Evolutionary conservation across 2,329 filamentous ascomycete genomes (phyloP).

Genomic region (Beauveria sp.): DNA sequence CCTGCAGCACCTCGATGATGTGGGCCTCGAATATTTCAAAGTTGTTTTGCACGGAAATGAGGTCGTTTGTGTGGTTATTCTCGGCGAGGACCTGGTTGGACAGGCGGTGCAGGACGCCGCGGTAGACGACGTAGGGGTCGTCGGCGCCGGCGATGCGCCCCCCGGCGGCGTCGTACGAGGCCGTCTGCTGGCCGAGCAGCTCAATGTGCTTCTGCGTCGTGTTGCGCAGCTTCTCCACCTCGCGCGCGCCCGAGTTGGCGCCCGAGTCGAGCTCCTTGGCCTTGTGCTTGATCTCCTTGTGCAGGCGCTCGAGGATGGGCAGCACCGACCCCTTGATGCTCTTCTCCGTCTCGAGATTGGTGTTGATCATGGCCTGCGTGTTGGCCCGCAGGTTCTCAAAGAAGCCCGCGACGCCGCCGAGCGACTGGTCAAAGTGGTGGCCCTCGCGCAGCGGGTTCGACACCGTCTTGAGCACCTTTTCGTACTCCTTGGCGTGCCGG

Average conservation of each 20-base stretch:
- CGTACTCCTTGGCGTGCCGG: conserved; percentile 85
- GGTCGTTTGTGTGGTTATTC: conserved; percentile 90
- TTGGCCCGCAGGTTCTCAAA: conserved; percentile 94
- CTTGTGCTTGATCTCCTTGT: conserved; percentile 96
- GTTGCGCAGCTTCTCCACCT: conserved; percentile 81
- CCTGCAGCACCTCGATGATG: conserved; percentile 73
- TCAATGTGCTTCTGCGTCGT: conserved; percentile 94
- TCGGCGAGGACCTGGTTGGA: conserved; percentile 90
- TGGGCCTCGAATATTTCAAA: conserved; percentile 85
- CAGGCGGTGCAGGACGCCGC: conserved; percentile 74
- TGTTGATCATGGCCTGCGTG: conserved; percentile 83
- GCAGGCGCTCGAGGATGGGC: conserved; percentile 81
- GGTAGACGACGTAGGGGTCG: conserved; percentile 82
- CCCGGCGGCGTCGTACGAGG: conserved; percentile 67
- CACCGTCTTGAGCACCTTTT: conserved; percentile 90
- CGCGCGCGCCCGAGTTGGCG: conserved; percentile 76
- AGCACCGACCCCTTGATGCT: conserved; percentile 79
- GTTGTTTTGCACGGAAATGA: conserved; percentile 84
- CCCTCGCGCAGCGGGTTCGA: conserved; percentile 79
- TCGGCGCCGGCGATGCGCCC: conserved; percentile 63
- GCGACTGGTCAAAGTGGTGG: conserved; percentile 83
- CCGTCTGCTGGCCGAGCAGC: conserved; percentile 78
- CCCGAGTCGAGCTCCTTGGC: conserved; percentile 79
- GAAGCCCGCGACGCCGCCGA: conserved; percentile 81
- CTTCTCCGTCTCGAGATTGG: conserved; percentile 86